Percentiles rank a stretch among this genome's conserved stretches.
phyloP scores from a whole-genome alignment of 2,329 filamentous ascomycete species.

The Microdochium trichocladiopsis region DNA sequence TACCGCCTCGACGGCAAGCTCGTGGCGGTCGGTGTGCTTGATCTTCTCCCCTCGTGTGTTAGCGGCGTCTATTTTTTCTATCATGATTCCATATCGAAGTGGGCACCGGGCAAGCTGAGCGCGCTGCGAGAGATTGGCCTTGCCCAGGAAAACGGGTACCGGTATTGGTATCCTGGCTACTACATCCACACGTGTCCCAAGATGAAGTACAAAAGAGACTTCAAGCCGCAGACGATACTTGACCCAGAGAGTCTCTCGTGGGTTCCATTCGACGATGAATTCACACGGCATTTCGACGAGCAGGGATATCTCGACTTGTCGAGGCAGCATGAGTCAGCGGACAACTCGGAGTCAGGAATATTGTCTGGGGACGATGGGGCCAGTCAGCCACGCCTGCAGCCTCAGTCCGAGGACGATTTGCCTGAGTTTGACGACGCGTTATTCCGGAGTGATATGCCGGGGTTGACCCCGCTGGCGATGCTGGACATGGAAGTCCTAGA shows the following conservation, averaged over 20 bases:
- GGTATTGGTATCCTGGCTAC: conserved; percentile 74
- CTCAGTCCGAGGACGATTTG: conserved; percentile 6
- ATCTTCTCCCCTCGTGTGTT: conserved; percentile 68
- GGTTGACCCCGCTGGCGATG: conserved; percentile 48
- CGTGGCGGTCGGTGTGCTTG: conserved; percentile 69
- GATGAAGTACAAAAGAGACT: conserved; percentile 82
- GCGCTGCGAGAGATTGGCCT: conserved; percentile 68
- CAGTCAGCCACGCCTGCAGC: not conserved
- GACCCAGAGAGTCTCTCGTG: conserved; percentile 60
- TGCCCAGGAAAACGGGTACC: conserved; percentile 61
- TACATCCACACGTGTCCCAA: conserved; percentile 78
- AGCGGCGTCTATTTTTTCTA: conserved; percentile 83
- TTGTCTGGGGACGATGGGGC: conserved; percentile 2
- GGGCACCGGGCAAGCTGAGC: conserved; percentile 67
- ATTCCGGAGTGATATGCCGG: conserved; percentile 59
- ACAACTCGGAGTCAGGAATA: not conserved
- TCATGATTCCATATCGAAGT: conserved; percentile 63
- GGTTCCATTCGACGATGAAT: conserved; percentile 48
- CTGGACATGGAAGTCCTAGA: conserved; percentile 51
- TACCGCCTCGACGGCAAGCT: conserved; percentile 71
- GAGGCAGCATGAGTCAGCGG: conserved; percentile 1
- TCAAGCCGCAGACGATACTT: conserved; percentile 65
- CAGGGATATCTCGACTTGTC: conserved; percentile 49
- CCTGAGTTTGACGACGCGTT: conserved; percentile 26
- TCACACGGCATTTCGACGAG: conserved; percentile 43